Base-by-base conservation (phyloP, 2,329 filamentous ascomycete genomes). In the Coleophoma cylindrospora region DNA sequence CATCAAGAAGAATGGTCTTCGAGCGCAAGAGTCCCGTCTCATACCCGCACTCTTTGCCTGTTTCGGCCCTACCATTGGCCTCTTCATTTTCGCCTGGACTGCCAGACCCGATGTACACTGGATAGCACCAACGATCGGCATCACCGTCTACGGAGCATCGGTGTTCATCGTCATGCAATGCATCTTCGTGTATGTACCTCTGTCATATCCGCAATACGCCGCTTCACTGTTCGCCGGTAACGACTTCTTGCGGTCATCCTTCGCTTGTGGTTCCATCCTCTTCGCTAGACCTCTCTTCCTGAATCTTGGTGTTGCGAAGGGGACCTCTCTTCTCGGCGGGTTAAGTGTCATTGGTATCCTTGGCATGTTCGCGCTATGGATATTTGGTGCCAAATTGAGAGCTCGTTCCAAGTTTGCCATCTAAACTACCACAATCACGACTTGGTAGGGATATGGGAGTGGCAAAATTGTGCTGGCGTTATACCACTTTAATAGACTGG, bases 61-160 rank as follows among this genome's bases (percentile, higher is more conserved):
- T 37, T 70, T 83, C 52, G 74, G 74, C 1, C 74, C 79, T 0
- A 75, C 79, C 1, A 70, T 80, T 21, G 80, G 80, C n/a, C 69
- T 84, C 12, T 84, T 84, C 70, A 61, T 83, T 50, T 83, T 79
- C 54, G 77, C 53, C n/a, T 82, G 78, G 79, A 81, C 79, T 0
- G 73, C 76, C 14, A 68, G 71, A 13, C 66, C 70, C 0, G 64
- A 65, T 9, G 70, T 80, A 49, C 77, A 77, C 57, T 83, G 79
- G 78, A 77, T 81, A 52, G 78, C 68, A 1, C 57, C 75, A 4
- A 78, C 75, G 9, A 74, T 81, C n/a, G 79, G 79, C 53, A 79
- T 82, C 61, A 73, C 70, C 37, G 67, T 82, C 47, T 81, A 80
- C 63, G 73, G 70, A 36, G 72, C 69, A 11, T 68, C 67, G 3